These are phyloP conservation scores for Carex myosuroides DNA, from an alignment of 176 grass and related monocot species.

Conservation along the genomic window DNA sequence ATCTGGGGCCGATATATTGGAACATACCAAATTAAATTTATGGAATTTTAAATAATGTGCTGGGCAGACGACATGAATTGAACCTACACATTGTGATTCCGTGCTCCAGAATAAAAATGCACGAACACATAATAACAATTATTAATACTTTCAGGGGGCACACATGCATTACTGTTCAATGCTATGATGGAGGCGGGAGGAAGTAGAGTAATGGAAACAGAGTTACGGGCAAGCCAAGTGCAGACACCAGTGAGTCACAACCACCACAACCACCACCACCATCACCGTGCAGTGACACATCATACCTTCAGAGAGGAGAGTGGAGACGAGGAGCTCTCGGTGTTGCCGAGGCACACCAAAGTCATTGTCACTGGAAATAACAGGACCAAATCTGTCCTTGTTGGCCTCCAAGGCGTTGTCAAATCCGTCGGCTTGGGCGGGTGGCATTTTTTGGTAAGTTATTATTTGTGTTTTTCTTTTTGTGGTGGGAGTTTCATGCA, in stretches of 20 bases:
- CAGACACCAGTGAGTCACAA: constrained; percentile 8
- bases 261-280: constrained; percentile 14
- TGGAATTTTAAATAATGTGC: not conserved
- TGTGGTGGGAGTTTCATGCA: not conserved
- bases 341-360: constrained; percentile 36
- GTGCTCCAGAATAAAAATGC: not conserved
- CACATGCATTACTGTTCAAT: not conserved
- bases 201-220: constrained; percentile 30
- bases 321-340: constrained; percentile 28
- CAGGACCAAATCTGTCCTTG: constrained; percentile 36
- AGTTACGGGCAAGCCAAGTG: constrained; percentile 15
- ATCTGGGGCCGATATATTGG: not conserved
- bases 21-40: not conserved
- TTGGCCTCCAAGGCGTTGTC: constrained; percentile 35
- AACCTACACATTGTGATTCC: not conserved
- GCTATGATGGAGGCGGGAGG: constrained; percentile 19
- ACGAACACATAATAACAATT: not conserved
- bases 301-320: constrained; percentile 26
- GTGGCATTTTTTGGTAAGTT: constrained; percentile 34
- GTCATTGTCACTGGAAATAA: constrained; percentile 37
- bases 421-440: constrained; percentile 34
- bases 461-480: not conserved
- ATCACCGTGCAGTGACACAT: constrained; percentile 3
- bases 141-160: constrained; percentile 20
- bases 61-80: not conserved